Evolutionary conservation across 306 rosid species (phyloP), one percentile per base, ranked within the genome.

Genomic region (Lablab purpureus): DNA sequence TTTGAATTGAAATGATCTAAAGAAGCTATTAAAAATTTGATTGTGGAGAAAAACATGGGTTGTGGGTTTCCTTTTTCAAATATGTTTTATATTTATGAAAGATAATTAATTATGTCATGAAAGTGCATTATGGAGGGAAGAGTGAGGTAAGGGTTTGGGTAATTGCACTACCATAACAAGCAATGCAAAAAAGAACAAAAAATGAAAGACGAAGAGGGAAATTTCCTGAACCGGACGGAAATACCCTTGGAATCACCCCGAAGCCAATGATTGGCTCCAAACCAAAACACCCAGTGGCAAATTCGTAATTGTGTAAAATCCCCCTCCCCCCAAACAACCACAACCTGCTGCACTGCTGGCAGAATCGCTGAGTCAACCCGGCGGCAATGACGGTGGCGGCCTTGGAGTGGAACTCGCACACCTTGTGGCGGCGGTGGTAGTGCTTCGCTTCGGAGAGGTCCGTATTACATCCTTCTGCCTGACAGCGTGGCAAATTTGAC

Each of bases 281-380:
- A 14, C 0, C 2, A 43, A 0, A 67, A 21, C 75, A 45, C 27
- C 76, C 49, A 82, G 81, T 70, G 87, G 74, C 64, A 64, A 52
- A 82, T 62, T 22, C 32, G 87, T 75, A 78, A 67, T 14, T 70
- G 10, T 1, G 4, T 6, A 13, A 13, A 32, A 51, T 25, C 11
- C 6, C 1, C 23, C 6, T 0, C 23, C 6, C 22, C 13, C 21
- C 8, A 2, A n/a, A 15, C 47, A 10, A 45, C 3, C 0, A 55
- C 59, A 47, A 92, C 97, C 97, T 92, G 97, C 97, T 92, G 55
- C 97, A 92, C 84, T 92, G 95, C 81, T 92, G 97, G 88, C 97
- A 92, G 85, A 92, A 92, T 71, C 94, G 90, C 90, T 92, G 94
- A 83, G 97, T 92, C 90, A 92, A 74, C 49, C 97, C 97, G 87